Conservation (phyloP, 1,139 yeast species). For the Sugiyamaella pinicola region DNA sequence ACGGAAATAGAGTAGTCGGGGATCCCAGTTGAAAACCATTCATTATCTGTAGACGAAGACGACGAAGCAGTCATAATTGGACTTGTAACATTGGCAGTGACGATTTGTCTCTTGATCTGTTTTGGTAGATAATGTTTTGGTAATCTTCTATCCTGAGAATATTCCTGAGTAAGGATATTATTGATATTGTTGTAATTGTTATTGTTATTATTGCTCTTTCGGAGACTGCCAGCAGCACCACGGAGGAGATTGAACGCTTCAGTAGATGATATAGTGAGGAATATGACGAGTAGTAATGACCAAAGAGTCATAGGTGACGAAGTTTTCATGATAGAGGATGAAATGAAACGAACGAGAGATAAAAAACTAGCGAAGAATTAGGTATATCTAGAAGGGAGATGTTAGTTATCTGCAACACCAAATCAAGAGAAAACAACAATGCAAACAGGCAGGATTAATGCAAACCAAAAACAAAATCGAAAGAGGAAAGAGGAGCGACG, state of each 20-base stretch:
- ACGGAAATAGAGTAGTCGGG: slow-evolving; percentile 16
- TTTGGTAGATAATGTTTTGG: slow-evolving; percentile 25
- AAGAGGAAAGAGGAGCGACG: background rate
- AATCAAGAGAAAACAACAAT: background rate
- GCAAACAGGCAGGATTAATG: background rate
- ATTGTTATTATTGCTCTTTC: slow-evolving; percentile 2
- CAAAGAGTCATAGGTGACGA: slow-evolving; percentile 9
- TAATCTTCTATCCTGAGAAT: slow-evolving; percentile 12
- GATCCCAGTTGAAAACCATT: slow-evolving; percentile 16
- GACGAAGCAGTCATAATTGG: slow-evolving; percentile 14
- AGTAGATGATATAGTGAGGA: slow-evolving; percentile 1
- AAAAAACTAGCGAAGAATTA: background rate
- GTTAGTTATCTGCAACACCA: background rate
- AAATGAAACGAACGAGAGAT: background rate
- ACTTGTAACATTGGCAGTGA: slow-evolving; percentile 23
- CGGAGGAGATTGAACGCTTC: slow-evolving; percentile 13
- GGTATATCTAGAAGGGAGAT: background rate
- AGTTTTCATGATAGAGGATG: background rate
- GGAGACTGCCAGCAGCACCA: slow-evolving; percentile 19
- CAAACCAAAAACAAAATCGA: background rate
- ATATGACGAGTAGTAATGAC: slow-evolving; percentile 3
- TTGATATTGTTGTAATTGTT: background rate
- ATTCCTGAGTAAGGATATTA: slow-evolving; percentile 2
- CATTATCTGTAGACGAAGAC: slow-evolving; percentile 7
- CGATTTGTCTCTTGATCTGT: slow-evolving; percentile 25